These are phyloP conservation scores for Suillus subalutaceus DNA, from an alignment of 768 basidiomycete genomes.

Conservation along the genomic window DNA sequence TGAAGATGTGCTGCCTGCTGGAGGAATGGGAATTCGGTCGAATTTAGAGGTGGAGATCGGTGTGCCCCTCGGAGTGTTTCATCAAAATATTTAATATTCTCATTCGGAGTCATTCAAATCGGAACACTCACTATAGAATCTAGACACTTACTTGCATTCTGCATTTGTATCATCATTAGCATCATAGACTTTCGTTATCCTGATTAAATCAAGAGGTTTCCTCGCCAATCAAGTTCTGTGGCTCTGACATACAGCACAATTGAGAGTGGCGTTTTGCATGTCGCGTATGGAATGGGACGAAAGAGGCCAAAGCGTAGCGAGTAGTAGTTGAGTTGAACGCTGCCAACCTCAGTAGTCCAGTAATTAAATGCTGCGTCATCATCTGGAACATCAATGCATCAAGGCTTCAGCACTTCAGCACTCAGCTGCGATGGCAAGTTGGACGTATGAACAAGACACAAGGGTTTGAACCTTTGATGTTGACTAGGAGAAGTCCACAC, in stretches of 20 bases:
- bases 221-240: background rate
- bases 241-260: background rate
- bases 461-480: background rate
- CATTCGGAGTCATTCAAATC: background rate
- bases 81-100: background rate
- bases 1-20: constrained; percentile 29
- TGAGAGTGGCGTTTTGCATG: background rate
- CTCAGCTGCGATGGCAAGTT: background rate
- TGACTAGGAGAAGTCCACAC: background rate
- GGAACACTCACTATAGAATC: background rate
- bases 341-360: background rate
- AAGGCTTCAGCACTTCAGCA: no score
- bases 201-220: background rate
- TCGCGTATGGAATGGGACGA: background rate
- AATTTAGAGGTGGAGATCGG: background rate
- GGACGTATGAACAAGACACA: background rate
- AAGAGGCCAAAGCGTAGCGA: background rate
- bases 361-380: background rate
- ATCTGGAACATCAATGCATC: no score
- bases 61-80: background rate
- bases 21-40: constrained; percentile 17
- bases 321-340: background rate
- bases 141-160: background rate
- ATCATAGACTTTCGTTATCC: background rate
- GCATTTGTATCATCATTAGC: background rate